Percentiles rank a stretch among this genome's conserved stretches.
Conservation (phyloP, 2,329 filamentous ascomycete species). For the Xylariaceae sp. region DNA sequence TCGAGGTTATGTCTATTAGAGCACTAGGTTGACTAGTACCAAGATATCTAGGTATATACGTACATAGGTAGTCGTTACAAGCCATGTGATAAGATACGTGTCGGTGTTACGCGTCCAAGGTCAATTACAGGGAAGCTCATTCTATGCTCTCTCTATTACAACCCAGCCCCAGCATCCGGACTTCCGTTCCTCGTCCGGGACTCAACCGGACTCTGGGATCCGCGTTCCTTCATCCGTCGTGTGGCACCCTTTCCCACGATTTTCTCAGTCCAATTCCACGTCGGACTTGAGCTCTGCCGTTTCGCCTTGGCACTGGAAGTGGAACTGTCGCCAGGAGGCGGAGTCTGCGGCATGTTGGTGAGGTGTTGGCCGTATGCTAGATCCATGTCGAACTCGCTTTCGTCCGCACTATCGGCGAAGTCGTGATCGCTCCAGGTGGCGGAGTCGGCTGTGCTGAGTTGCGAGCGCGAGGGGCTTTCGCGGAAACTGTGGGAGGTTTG, state of each 20-base stretch:
- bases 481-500: conserved; percentile 23
- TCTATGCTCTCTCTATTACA: neutral
- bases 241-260: conserved; percentile 37
- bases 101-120: too few relatives aligned
- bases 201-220: conserved; percentile 18
- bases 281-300: conserved; percentile 18
- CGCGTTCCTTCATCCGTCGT: conserved; percentile 19
- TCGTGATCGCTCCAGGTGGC: conserved; percentile 62
- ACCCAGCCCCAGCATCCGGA: neutral
- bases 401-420: conserved; percentile 51
- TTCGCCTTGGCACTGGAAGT: conserved; percentile 13
- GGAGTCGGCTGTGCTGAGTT: conserved; percentile 43
- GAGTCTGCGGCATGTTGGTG: conserved; percentile 8
- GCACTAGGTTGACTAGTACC: neutral
- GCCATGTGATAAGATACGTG: too few relatives aligned
- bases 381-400: conserved; percentile 37
- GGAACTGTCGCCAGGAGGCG: conserved; percentile 7
- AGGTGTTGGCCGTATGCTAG: conserved; percentile 24
- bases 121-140: neutral
- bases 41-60: neutral
- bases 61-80: too few relatives aligned
- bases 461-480: conserved; percentile 26
- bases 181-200: conserved; percentile 2
- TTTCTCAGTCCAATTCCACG: conserved; percentile 42
- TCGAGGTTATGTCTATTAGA: neutral